Base-by-base conservation (phyloP, 139 green algal species). In the Micractinium sp. region DNA sequence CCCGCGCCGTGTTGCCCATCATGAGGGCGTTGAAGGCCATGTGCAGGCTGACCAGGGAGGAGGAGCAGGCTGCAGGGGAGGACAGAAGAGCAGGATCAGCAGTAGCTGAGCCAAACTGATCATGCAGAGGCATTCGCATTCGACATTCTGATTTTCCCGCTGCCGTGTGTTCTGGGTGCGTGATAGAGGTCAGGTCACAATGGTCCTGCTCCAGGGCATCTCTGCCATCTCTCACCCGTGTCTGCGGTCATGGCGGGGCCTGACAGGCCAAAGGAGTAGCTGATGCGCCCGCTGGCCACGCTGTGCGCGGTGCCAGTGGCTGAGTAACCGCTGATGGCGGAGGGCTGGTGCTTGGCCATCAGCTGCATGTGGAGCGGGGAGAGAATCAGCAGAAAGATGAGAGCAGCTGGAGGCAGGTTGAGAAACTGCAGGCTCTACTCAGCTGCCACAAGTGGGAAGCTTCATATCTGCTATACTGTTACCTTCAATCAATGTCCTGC, bases 271-370 rank as follows among this genome's bases (percentile, higher is more conserved):
- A 97, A 97, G 13, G 92, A 92, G 92, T 96, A 99, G 38, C 94
- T 96, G 47, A 99, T 35, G 13, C 97, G 92, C 12, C 97, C 97
- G 47, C 94, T 93, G 15, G 96, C 91, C 15, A 97, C 96, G 81
- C 93, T 97, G 83, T 96, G 82, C 18, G 96, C 92, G 0, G 75
- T 88, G 29, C 91, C 91, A 14, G 91, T 93, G 53, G 91, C 91
- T 18, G 69, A 78, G 80, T 92, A 93, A 27, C 84, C 87, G 23
- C 33, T 90, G 33, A 93, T 66, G 53, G 22, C n/a, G 36, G 38
- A 47, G 29, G 88, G 81, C 0, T 74, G 66, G 81, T 91, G 61
- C 81, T 91, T 91, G 85, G 36, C 75, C 71, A 89, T 86, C 25
- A 92, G 31, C 84, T 90, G 84, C 61, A 86, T 1, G 9, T 0